Evolutionary conservation across 2,329 filamentous ascomycete species (phyloP).

Genomic region (Clonostachys rosea): DNA sequence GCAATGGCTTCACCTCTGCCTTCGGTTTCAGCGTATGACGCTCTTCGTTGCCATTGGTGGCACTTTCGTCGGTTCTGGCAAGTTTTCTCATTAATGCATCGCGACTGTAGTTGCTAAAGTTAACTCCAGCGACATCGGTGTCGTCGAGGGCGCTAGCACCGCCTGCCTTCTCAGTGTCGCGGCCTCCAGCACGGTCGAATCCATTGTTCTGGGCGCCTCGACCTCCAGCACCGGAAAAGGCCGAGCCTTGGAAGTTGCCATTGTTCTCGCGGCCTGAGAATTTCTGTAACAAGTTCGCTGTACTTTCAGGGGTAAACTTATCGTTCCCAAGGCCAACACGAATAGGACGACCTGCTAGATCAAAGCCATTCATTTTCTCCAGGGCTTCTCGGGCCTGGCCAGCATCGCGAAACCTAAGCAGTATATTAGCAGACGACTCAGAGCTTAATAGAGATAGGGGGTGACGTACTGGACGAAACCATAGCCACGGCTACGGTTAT

Average conservation of each 20-base stretch:
- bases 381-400: constrained; percentile 88
- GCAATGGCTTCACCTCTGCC: constrained; percentile 72
- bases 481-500: constrained; percentile 85
- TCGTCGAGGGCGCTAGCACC: constrained; percentile 95
- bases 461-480: constrained; percentile 92
- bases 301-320: constrained; percentile 98
- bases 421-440: not conserved
- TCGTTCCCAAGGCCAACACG: constrained; percentile 99
- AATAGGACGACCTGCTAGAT: constrained; percentile 93
- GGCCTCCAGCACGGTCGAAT: constrained; percentile 86
- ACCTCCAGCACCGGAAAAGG: constrained; percentile 85
- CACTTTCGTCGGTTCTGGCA: constrained; percentile 85
- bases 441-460: no score
- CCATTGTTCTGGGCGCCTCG: constrained; percentile 80
- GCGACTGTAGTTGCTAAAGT: constrained; percentile 99
- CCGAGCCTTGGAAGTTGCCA: constrained; percentile 72
- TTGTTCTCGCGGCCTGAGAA: constrained; percentile 75
- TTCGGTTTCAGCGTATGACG: constrained; percentile 72
- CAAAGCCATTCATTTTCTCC: constrained; percentile 99
- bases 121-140: constrained; percentile 95
- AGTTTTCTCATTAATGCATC: constrained; percentile 98
- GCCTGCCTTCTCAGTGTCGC: constrained; percentile 84
- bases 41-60: constrained; percentile 60
- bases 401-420: constrained; percentile 76
- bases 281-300: constrained; percentile 85